Evolutionary conservation across 1,284 basidiomycete genomes (phyloP).

Genomic region (Cryptococcus deneoformans): DNA sequence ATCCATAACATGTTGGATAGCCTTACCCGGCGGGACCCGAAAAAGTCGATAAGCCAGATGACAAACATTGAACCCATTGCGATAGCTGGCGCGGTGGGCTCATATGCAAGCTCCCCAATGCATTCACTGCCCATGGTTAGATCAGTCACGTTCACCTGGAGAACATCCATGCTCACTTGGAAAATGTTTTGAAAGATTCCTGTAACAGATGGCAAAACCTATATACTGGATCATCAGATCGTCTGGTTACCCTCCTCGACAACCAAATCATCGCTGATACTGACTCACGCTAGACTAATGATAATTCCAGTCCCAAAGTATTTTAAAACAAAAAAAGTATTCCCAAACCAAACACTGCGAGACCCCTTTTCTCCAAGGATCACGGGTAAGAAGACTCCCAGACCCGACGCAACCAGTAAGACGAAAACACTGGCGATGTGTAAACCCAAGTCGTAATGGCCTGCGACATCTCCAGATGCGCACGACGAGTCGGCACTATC

Average conservation of each 20-base stretch:
- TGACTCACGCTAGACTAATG: slow-evolving; percentile 9
- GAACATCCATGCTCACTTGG: slow-evolving; percentile 3
- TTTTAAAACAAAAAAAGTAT: slow-evolving; percentile 7
- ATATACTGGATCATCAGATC: neutral
- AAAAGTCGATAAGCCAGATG: slow-evolving; percentile 10
- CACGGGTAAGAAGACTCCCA: slow-evolving; percentile 11
- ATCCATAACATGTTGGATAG: neutral
- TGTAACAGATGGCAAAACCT: slow-evolving; percentile 13
- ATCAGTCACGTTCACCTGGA: neutral
- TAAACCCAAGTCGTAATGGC: neutral
- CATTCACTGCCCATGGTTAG: slow-evolving; percentile 1
- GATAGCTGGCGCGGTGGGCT: slow-evolving; percentile 11
- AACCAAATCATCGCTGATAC: no score
- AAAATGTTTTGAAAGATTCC: slow-evolving; percentile 11
- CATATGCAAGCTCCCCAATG: slow-evolving; percentile 10
- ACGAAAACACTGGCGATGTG: slow-evolving; percentile 13
- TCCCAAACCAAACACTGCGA: neutral
- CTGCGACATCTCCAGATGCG: neutral
- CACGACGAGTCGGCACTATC: neutral
- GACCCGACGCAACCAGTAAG: slow-evolving; percentile 7
- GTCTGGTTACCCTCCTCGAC: no score
- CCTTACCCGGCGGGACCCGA: slow-evolving; percentile 8
- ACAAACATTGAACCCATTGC: slow-evolving; percentile 13
- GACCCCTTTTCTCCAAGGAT: neutral
- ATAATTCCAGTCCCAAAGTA: slow-evolving; percentile 13